Evolutionary conservation across 2,329 filamentous ascomycete genomes (phyloP), one percentile per base, ranked within the genome.

Genomic region (Sporothrix pseudoabietina): DNA sequence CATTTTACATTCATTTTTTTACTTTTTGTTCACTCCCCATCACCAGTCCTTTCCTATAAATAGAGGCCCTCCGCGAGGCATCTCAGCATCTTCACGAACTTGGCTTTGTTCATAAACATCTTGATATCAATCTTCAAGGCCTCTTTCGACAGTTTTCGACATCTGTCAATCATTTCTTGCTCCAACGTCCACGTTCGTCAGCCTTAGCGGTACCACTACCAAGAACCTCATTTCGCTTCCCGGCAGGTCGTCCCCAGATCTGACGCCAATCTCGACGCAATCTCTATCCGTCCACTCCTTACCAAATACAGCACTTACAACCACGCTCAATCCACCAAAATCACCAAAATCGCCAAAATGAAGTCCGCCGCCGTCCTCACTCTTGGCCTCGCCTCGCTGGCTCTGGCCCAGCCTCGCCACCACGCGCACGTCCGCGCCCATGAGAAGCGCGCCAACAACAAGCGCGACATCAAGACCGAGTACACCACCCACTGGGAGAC

Each of bases 381-480:
- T 52, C 59, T 77, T 78, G 77, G 83, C 71, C 77, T 86, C 78
- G 84, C 84, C 76, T 81, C 84, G 55, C 76, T 81, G 71, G 85
- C 83, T 77, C 78, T 84, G 73, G 87, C 87, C 76, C 85, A 88
- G 80, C 87, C 87, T 74, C 84, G 83, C 75, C 81, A 78, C 77
- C 81, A 82, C 77, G 76, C 77, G 72, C 78, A 78, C 72, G 79
- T 79, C 76, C 82, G 80, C 73, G 82, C 82, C 74, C 79, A 82
- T 76, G 80, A 81, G 66, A 74, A 74, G 73, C 82, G 83, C 69
- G 83, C 78, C 35, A 74, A 86, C n/a, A 77, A 81, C 68, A 84
- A 84, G 79, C 82, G 83, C 69, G 83, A 79, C 26, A 73, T 87
- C 16, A 82, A 86, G 76, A 86, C 85, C 57, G 79, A 81, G 63